Base-by-base conservation (phyloP, 2,329 filamentous ascomycete genomes). In the Chaetomiaceae sp. region DNA sequence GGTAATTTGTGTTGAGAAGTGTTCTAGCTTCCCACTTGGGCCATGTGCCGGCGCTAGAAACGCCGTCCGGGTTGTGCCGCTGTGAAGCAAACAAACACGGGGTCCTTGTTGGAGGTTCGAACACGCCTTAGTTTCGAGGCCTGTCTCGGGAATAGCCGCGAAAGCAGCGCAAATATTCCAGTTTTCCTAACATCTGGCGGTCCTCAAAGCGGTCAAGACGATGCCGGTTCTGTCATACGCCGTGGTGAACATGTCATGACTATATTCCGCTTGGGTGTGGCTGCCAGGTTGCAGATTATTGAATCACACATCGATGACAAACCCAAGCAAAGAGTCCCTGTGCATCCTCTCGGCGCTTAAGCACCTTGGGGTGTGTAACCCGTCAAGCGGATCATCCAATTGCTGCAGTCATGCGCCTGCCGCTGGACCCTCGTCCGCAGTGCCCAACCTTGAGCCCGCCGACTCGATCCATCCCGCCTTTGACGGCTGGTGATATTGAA, bases 201-300 rank as follows among this genome's bases (percentile, higher is more conserved):
- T n/a, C 4, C n/a, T 34, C 17, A 37, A 49, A 37, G 50, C 50
- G 45, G 51, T 50, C 51, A 50, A 23, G 37, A 27, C 12, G 23
- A 35, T 17, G 20, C 19, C 19, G 25, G 37, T 39, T 31, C 4
- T 27, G 39, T 10, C 30, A 19, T 37, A 14, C 45, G 35, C 23
- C 38, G 37, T 37, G 46, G 35, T 21, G 30, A 31, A 25, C 27
- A 37, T n/a, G 44, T 31, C 50, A 12, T 37, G 14, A n/a, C n/a
- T n/a, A n/a, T n/a, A n/a, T n/a, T 30, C 9, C n/a, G 9, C 25
- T 19, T 17, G 14, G 39, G 25, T 27, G 40, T 48, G 44, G 20
- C 41, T 44, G 41, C 25, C 20, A 41, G 35, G 23, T 37, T 48
- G 35, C 40, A 30, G 23, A 16, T 21, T 40, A 44, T 46, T 46